Percentiles rank a stretch among this genome's conserved stretches.
Evolutionary conservation across 345 rosid species (phyloP).

Genomic region (Angophora floribunda): DNA sequence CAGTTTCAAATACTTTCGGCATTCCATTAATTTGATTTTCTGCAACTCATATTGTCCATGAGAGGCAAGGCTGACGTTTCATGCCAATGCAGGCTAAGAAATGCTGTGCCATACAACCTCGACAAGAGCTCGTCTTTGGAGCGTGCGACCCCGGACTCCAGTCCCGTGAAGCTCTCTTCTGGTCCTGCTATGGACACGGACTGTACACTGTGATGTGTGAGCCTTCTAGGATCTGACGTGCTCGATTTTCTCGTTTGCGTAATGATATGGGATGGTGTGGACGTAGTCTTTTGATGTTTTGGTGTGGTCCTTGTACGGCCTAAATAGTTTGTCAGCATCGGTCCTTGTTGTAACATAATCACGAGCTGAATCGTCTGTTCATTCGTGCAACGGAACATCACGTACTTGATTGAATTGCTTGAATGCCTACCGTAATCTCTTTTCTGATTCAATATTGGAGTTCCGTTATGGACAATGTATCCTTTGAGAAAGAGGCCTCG

Average conservation of each 20-base stretch:
- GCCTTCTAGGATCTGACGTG: not conserved
- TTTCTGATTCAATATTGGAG: not conserved
- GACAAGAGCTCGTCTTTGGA: constrained; percentile 26
- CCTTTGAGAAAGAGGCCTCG: not conserved
- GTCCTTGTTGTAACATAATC: not conserved
- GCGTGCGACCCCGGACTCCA: constrained; percentile 3
- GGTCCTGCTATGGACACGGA: constrained; percentile 1
- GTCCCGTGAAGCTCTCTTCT: constrained; percentile 19
- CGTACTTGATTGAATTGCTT: not conserved
- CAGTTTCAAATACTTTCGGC: not conserved
- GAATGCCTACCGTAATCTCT: not conserved
- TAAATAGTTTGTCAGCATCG: not conserved
- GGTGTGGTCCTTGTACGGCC: not conserved
- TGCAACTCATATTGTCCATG: not conserved
- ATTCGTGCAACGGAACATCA: not conserved
- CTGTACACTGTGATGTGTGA: not conserved
- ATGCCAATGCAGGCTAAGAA: constrained; percentile 35
- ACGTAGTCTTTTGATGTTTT: not conserved
- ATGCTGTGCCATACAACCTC: constrained; percentile 41
- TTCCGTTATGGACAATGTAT: not conserved
- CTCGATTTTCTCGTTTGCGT: not conserved
- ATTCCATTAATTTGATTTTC: not conserved
- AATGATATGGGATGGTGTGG: not conserved
- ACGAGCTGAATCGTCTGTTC: not conserved
- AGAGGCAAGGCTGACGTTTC: not conserved